Evolutionary conservation across 2,329 filamentous ascomycete genomes (phyloP), one percentile per base, ranked within the genome.

Genomic region (Aspergillus sp.): DNA sequence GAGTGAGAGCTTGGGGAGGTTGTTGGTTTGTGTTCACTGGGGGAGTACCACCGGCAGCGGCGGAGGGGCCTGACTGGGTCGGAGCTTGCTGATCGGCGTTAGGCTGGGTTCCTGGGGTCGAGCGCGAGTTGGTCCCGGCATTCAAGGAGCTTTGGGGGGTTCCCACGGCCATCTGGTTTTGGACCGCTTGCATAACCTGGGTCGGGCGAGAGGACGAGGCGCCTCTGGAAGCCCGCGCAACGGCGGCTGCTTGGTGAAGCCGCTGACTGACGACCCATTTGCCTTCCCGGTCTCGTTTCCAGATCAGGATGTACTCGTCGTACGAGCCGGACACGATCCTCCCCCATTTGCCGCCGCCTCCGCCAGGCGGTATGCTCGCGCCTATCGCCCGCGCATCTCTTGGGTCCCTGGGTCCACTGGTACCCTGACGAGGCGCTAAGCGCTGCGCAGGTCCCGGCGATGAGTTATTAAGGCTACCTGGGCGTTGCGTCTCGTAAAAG

Each of bases 261-360:
- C 75, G 75, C 43, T 89, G 83, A 20, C 78, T 77, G 33, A 80
- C 76, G 44, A 79, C 79, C 88, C 91, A 96, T 15, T 82, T 75
- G 2, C 88, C 88, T 44, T 91, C 79, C 43, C 78, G 75, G 43
- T 93, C 82, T 40, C 85, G 80, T 45, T 83, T 81, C 91, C 91
- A 98, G 35, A 98, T 84, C 44, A 95, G 88, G 46, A 98, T 86
- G 8, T 79, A 88, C 62, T 94, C 86, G 47, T 98, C 91, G 47
- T 98, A 98, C 1, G 86, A 94, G 2, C 91, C 91, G 5, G 88
- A 95, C 3, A 98, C 86, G 37, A 98, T 98, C n/a, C 88, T 80
- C 7, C 82, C 86, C 67, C 89, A 95, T 44, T 73, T 79, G 49
- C 85, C 85, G 15, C 89, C 86, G 24, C 89, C 89, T 15, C 89